phyloP scores from a whole-genome alignment of 305 asterid genomes.

The Petunia hybrid region DNA sequence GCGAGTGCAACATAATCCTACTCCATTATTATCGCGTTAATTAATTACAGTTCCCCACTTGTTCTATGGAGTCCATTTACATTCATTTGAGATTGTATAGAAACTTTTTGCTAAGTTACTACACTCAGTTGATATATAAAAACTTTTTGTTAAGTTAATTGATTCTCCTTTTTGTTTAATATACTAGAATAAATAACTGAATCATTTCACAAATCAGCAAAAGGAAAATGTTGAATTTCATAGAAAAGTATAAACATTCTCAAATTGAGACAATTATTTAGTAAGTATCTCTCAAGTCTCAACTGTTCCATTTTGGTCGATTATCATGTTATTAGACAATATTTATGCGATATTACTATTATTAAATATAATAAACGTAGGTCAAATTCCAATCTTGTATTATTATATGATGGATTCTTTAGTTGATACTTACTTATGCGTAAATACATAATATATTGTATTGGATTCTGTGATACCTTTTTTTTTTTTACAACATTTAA shows the following conservation, averaged over 20 bases:
- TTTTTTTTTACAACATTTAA: too few species aligned
- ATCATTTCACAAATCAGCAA: background rate
- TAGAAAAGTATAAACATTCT: background rate
- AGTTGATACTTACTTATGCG: too few species aligned
- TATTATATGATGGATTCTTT: background rate
- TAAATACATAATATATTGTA: too few species aligned
- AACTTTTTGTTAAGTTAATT: too few species aligned
- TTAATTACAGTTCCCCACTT: background rate
- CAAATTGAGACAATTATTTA: background rate
- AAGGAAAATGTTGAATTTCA: background rate
- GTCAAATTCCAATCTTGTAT: background rate
- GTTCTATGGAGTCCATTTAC: background rate
- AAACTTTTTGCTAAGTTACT: too few species aligned
- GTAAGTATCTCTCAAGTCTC: background rate
- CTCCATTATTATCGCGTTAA: background rate
- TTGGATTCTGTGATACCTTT: too few species aligned
- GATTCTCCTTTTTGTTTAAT: background rate
- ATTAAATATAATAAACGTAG: background rate
- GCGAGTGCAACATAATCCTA: background rate
- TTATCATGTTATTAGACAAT: background rate
- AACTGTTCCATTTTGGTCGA: background rate
- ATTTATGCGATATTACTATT: background rate
- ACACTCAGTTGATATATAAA: background rate
- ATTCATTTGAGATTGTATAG: background rate
- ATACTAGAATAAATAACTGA: background rate